Evolutionary conservation across 768 basidiomycete genomes (phyloP), one percentile per base, ranked within the genome.

Genomic region (Crucibulum laeve): DNA sequence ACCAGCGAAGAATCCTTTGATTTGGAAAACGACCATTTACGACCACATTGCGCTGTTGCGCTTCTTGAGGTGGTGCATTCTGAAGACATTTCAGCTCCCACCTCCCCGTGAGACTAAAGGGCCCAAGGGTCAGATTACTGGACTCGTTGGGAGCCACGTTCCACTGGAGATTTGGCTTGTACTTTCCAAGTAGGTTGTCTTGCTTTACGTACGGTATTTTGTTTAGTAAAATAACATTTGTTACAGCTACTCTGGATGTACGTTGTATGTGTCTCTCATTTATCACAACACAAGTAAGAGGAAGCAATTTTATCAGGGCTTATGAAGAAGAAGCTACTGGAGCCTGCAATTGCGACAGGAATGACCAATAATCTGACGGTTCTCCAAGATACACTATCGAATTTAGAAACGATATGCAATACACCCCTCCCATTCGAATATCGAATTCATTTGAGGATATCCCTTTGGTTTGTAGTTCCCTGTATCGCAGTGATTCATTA

Each of bases 401-500:
- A 77, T 50, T 61, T 82, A 10, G 77, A 82, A 47, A 67, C 78
- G 21, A 77, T 80, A 47, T 67, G 68, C 47, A 76, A 70, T 43
- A 80, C 78, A 2, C 73, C 82, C 7, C 60, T 85, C 45, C 82
- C 82, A 2, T 85, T 84, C 51, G 82, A 82, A 10, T 84, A 85
- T 56, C 82, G 84, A 57, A 79, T 77, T 15, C 81, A 83, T 54
- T 64, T 84, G 38, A 68, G 81, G 42, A 76, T 83, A 65, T 79
- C 79, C 3, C 62, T 76, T 13, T 77, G 76, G 74, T 72, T 49
- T 54, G 53, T 68, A 61, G 41, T 49, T 60, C 28, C 48, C 56
- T 38, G 58, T 63, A 51, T 52, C 60, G 11, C 63, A 59, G 17
- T 28, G 11, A 13, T 22, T 4, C 11, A n/a, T 15, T 23, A 13